Evolutionary conservation across 2,329 filamentous ascomycete species (phyloP), one percentile per base, ranked within the genome.

Genomic region (Penicillium crustosum): DNA sequence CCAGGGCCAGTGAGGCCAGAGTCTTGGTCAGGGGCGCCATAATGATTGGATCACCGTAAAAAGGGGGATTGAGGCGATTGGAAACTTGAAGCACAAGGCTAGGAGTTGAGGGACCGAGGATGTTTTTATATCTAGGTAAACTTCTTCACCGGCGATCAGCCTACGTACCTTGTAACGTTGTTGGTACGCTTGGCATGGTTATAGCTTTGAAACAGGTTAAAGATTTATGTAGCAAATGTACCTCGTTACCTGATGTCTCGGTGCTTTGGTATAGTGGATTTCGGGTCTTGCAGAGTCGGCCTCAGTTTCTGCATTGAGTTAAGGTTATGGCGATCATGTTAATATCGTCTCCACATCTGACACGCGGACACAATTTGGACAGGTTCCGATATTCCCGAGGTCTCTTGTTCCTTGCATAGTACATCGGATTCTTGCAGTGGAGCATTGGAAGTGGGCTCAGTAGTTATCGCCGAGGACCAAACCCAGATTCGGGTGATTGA

Each of bases 21-120:
- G 49, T 39, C 43, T 63, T 60, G 23, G 50, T 51, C 21, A 58
- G 19, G 7, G 57, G 58, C 10, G 50, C 44, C 60, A 64, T 61
- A 21, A 21, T 47, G 17, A 2, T 17, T 38, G 29, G 29, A 36
- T 52, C 49, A 12, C 48, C 6, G n/a, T 6, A 8, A n/a, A 45
- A 43, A 17, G 6, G 15, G 8, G 12, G 4, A 13, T 13, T 35
- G 31, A 21, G 27, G 17, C 2, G 23, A 53, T 19, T 25, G 35
- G 21, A 29, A 27, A n/a, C 33, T 15, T 21, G 41, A 29, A 29
- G 42, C 23, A 50, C 17, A 41, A 29, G 8, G 13, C n/a, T 6
- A 41, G 21, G 42, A 21, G 23, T 21, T n/a, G 31, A 23, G 23
- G 33, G 5, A 15, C n/a, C 17, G 36, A 7, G 29, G 25, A 43